Evolutionary conservation across 495 filamentous ascomycete species (phyloP), one percentile per base, ranked within the genome.

Genomic region (Daldinia bambusicola): DNA sequence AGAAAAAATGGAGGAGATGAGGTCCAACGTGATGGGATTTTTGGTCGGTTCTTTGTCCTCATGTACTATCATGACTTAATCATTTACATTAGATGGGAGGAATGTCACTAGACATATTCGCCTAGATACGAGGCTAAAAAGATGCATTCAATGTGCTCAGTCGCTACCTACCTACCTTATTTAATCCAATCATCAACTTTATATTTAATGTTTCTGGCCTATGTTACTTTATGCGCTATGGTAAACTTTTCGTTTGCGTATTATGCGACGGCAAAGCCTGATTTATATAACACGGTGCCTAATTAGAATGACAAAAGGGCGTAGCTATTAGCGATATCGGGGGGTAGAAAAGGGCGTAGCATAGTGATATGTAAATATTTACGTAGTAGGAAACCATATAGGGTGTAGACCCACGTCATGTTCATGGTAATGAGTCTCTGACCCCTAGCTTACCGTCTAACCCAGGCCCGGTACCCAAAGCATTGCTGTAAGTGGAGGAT

Each of bases 11-110:
- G 41, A 63, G 66, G 66, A 77, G 67, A 72, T 75, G 73, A 52
- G 65, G 63, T 61, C 67, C 31, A 63, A 73, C 67, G 70, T 75
- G 55, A 14, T 70, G 75, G 58, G 66, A 71, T 73, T 77, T 77
- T 77, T 77, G 75, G 72, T 64, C 61, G 72, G 69, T 69, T 51
- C 53, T 66, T 43, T 65, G 45, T 57, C 61, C 60, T 69, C 71
- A 74, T 75, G 70, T 75, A 77, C 37, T 64, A 61, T 68, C 50
- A 66, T 50, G 40, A 62, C 48, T 31, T 72, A 72, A 61, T 61
- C 50, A 67, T 60, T 56, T 68, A 65, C 40, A 60, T 65, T 63
- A 67, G 64, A 68, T 72, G 59, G 38, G 50, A 38, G 48, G 50
- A 67, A 67, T 72, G 69, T 60, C 59, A 72, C 55, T 41, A 67